Evolutionary conservation across 768 basidiomycete species (phyloP).

Genomic region (Suillus paluster): DNA sequence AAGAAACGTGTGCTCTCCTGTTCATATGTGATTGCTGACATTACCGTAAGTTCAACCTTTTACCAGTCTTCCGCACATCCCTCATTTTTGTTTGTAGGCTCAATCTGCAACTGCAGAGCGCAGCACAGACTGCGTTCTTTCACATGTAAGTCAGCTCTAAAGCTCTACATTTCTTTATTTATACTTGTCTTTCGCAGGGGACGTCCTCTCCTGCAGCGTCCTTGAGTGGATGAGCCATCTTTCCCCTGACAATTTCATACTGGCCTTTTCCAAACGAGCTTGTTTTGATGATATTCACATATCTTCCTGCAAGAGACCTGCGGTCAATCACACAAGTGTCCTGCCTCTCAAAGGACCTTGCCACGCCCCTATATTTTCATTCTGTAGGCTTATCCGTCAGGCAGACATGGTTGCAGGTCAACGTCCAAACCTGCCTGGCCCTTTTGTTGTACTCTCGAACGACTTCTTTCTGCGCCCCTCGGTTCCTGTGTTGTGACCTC

Average conservation of each 20-base stretch:
- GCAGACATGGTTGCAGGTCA: background rate
- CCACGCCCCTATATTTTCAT: background rate
- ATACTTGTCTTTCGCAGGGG: background rate
- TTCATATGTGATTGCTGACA: too few relatives aligned
- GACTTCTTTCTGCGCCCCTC: background rate
- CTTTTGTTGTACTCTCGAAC: constrained; percentile 1
- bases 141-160: background rate
- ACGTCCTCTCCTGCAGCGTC: background rate
- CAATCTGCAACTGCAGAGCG: background rate
- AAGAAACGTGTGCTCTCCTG: too few relatives aligned
- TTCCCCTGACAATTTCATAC: too few relatives aligned
- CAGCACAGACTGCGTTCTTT: background rate
- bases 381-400: background rate
- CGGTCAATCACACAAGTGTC: background rate
- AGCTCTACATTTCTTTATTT: background rate
- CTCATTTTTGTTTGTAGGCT: background rate
- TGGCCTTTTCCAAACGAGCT: background rate
- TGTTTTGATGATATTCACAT: background rate
- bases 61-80: too few relatives aligned
- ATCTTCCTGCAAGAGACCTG: background rate
- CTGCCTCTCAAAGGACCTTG: too few relatives aligned
- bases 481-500: background rate
- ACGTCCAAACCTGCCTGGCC: background rate
- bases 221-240: background rate
- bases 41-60: too few relatives aligned